Conservation (phyloP, 331 rosid species). For the Quercus tomentella region DNA sequence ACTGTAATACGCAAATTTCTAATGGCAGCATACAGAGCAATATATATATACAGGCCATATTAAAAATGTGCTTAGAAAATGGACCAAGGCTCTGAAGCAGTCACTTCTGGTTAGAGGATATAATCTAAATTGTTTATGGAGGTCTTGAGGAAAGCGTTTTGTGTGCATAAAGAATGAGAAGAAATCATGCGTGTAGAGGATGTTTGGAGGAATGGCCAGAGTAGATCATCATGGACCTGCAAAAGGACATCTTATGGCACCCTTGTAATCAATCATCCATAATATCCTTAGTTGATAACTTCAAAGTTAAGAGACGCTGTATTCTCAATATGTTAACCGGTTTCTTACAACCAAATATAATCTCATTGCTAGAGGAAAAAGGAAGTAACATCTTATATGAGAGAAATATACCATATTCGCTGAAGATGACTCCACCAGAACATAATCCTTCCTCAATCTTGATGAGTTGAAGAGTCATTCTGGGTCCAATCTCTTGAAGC, state of each 20-base stretch:
- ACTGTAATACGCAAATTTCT: not conserved
- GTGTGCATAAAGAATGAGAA: not conserved
- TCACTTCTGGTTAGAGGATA: too few species aligned
- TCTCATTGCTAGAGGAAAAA: not conserved
- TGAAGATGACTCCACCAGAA: constrained; percentile 81
- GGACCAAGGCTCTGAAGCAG: not conserved
- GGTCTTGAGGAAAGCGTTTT: not conserved
- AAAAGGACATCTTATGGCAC: not conserved
- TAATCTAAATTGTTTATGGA: not conserved
- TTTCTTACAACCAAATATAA: not conserved
- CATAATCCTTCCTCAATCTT: constrained; percentile 88
- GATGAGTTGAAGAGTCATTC: constrained; percentile 86
- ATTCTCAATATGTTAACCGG: not conserved
- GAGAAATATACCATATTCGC: constrained; percentile 58
- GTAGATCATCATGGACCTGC: not conserved
- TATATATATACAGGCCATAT: not conserved
- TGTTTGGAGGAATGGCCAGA: not conserved
- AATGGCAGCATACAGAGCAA: not conserved
- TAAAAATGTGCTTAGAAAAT: not conserved
- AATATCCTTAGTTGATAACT: not conserved
- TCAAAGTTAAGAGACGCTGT: not conserved
- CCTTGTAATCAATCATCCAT: not conserved
- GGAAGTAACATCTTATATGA: not conserved
- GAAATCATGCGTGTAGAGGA: not conserved
- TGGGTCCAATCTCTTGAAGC: constrained; percentile 97